These are phyloP conservation scores for Ascochyta clinopodiicola DNA, from an alignment of 2,329 filamentous ascomycete genomes.

Conservation along the genomic window DNA sequence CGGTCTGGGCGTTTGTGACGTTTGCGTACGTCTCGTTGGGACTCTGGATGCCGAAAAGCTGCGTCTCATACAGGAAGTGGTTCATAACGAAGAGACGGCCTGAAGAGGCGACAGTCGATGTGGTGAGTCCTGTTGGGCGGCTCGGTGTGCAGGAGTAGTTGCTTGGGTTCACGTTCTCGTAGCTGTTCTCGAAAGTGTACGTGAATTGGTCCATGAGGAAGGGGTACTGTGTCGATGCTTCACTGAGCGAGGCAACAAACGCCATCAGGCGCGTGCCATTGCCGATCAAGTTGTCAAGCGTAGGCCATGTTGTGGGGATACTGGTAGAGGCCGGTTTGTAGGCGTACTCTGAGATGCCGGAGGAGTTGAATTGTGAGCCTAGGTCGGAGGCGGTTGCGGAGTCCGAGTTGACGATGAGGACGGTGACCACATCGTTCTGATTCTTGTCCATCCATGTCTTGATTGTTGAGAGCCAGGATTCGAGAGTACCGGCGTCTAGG, in stretches of 20 bases:
- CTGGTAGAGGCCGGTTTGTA: slow-evolving; percentile 52
- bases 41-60: slow-evolving; percentile 51
- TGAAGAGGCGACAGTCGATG: slow-evolving; percentile 58
- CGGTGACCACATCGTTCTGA: slow-evolving; percentile 76
- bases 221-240: slow-evolving; percentile 51
- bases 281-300: slow-evolving; percentile 71
- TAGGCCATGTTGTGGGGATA: slow-evolving; percentile 69
- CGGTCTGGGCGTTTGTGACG: slow-evolving; percentile 70
- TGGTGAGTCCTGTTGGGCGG: slow-evolving; percentile 63
- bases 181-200: slow-evolving; percentile 76
- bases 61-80: slow-evolving; percentile 73
- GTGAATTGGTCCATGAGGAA: slow-evolving; percentile 70
- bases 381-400: slow-evolving; percentile 63
- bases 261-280: slow-evolving; percentile 70
- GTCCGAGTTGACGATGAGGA: slow-evolving; percentile 76
- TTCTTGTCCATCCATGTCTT: slow-evolving; percentile 73
- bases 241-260: slow-evolving; percentile 65
- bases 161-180: slow-evolving; percentile 65
- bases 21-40: slow-evolving; percentile 60
- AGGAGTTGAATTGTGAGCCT: slow-evolving; percentile 50
- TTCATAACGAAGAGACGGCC: slow-evolving; percentile 76
- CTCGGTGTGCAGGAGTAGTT: slow-evolving; percentile 77
- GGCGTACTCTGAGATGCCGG: slow-evolving; percentile 67
- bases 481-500: slow-evolving; percentile 71
- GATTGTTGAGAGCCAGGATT: slow-evolving; percentile 68